These are phyloP conservation scores for Viridothelium virens DNA, from an alignment of 495 filamentous ascomycete genomes.

Conservation along the genomic window DNA sequence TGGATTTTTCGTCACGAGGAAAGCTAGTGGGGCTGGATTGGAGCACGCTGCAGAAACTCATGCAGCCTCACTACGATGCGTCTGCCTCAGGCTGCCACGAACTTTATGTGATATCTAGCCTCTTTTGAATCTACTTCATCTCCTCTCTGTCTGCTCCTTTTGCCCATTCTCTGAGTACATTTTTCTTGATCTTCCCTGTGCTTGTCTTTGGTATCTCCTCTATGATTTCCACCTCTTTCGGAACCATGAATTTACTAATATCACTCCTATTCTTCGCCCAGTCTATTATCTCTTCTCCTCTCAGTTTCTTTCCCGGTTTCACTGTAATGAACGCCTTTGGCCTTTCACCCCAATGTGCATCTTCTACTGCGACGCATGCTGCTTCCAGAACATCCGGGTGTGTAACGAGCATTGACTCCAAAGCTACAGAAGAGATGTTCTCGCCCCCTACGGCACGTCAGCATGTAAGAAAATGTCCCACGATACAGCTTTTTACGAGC, in stretches of 20 bases:
- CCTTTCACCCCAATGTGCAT: constrained; percentile 88
- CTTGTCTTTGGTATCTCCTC: constrained; percentile 88
- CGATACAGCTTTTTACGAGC: too few relatives aligned
- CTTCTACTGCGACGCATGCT: constrained; percentile 80
- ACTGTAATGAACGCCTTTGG: constrained; percentile 91
- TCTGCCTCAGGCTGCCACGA: not conserved
- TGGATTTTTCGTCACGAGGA: not conserved
- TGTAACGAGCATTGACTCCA: constrained; percentile 84
- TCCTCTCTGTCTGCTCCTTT: constrained; percentile 43
- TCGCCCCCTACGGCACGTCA: constrained; percentile 60
- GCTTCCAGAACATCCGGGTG: constrained; percentile 87
- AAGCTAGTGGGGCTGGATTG: not conserved
- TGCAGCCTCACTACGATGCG: not conserved
- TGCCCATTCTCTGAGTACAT: constrained; percentile 80
- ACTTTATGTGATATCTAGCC: not conserved
- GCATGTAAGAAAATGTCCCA: not conserved
- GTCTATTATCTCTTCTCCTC: constrained; percentile 64
- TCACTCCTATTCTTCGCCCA: constrained; percentile 74
- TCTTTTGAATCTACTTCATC: not conserved
- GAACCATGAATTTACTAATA: constrained; percentile 94
- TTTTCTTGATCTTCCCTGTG: constrained; percentile 95
- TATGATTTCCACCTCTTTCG: constrained; percentile 84
- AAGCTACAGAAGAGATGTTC: constrained; percentile 89
- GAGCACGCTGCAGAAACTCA: not conserved
- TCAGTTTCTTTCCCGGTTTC: constrained; percentile 50